phyloP scores from a whole-genome alignment of 2,329 filamentous ascomycete genomes.

The Akanthomyces uredinophilus region DNA sequence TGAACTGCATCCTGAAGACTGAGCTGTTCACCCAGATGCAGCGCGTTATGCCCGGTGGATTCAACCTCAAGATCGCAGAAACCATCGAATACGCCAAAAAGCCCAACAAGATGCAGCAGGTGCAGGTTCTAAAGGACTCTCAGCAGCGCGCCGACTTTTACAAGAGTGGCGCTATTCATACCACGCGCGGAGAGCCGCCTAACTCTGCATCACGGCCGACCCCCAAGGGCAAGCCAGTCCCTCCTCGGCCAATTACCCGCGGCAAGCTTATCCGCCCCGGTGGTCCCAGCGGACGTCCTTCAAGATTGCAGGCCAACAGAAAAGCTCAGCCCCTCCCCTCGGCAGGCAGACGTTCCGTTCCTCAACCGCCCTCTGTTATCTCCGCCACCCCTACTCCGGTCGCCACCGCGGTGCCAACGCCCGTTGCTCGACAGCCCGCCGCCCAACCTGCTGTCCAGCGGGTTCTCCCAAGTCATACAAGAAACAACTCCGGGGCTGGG shows the following conservation, averaged over 20 bases:
- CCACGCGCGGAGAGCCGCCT: conserved; percentile 74
- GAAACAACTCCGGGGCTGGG: conserved; percentile 46
- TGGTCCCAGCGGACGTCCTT: conserved; percentile 75
- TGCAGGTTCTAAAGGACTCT: conserved; percentile 89
- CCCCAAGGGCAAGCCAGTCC: conserved; percentile 79
- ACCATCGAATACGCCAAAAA: conserved; percentile 96
- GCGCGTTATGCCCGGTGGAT: conserved; percentile 69
- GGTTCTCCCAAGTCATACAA: conserved; percentile 45
- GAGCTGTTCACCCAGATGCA: conserved; percentile 93
- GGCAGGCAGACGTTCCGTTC: conserved; percentile 28
- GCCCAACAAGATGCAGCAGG: conserved; percentile 80
- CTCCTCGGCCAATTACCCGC: conserved; percentile 84
- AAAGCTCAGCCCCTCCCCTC: conserved; percentile 40
- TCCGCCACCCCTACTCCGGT: conserved; percentile 23
- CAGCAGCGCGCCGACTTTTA: conserved; percentile 74
- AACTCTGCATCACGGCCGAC: conserved; percentile 79
- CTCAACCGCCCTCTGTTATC: conserved; percentile 30
- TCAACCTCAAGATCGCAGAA: conserved; percentile 78
- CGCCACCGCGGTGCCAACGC: conserved; percentile 18
- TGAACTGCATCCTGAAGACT: conserved; percentile 93
- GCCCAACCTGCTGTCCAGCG: conserved; percentile 15
- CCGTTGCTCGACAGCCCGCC: conserved; percentile 13
- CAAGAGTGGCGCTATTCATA: conserved; percentile 90
- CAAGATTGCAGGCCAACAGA: conserved; percentile 57
- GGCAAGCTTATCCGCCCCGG: conserved; percentile 90